Evolutionary conservation across 2,329 filamentous ascomycete species (phyloP).

Genomic region (Cryphonectria naterciae): DNA sequence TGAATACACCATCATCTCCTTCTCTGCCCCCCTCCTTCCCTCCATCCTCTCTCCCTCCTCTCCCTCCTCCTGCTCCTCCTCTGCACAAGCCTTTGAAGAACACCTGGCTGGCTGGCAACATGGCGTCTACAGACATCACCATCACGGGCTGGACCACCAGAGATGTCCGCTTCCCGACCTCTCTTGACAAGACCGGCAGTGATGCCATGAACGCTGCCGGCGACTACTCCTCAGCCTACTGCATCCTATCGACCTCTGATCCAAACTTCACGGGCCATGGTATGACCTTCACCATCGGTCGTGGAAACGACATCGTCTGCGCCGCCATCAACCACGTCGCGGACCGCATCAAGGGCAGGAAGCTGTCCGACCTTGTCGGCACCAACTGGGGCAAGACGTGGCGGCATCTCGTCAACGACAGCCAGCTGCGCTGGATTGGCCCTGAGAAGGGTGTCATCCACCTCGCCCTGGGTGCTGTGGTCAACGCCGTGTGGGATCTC

Average conservation of each 20-base stretch:
- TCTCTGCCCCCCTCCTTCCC: background rate
- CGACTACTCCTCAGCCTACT: constrained; percentile 94
- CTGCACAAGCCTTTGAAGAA: background rate
- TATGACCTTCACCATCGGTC: constrained; percentile 86
- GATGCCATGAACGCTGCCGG: constrained; percentile 96
- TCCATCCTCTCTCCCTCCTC: too few species aligned
- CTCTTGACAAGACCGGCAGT: constrained; percentile 91
- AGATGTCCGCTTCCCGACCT: constrained; percentile 85
- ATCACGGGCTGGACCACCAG: constrained; percentile 74
- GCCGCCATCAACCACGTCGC: constrained; percentile 79
- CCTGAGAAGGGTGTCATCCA: constrained; percentile 95
- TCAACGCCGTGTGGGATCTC: constrained; percentile 94
- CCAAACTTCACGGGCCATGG: constrained; percentile 73
- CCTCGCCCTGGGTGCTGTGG: constrained; percentile 83
- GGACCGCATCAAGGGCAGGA: constrained; percentile 74
- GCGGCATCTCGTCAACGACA: constrained; percentile 89
- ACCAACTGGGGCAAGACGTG: constrained; percentile 85
- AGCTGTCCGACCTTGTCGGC: constrained; percentile 72
- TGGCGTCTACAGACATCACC: constrained; percentile 56
- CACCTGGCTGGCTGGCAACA: background rate
- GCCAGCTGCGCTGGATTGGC: constrained; percentile 89
- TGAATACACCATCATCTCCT: constrained; percentile 4
- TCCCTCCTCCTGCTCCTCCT: background rate
- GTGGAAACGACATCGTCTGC: constrained; percentile 92
- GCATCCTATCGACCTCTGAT: constrained; percentile 78